A percentile compares a stretch with the other conserved stretches of the same genome.
These are phyloP conservation scores for Dissophora globulifera DNA, from an alignment of 192 early-diverging fungal species.

Conservation along the genomic window DNA sequence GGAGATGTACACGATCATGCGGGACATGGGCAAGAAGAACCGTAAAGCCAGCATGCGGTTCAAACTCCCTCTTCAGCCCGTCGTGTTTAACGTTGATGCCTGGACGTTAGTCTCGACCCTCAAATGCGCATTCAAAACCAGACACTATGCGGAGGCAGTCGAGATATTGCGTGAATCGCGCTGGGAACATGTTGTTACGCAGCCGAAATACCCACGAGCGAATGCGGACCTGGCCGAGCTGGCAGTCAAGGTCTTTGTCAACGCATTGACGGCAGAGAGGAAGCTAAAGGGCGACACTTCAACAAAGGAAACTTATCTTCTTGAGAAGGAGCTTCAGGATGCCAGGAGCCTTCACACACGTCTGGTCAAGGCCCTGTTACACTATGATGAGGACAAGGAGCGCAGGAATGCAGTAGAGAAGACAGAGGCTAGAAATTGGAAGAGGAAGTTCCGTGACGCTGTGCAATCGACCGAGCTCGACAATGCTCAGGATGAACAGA, in stretches of 20 bases:
- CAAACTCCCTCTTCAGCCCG: conserved; percentile 2
- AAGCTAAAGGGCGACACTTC: neutral
- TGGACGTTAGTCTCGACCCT: conserved; percentile 30
- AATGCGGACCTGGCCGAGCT: conserved; percentile 24
- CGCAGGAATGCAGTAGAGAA: conserved; percentile 3
- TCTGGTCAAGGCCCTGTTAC: neutral
- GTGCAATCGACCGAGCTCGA: too few relatives aligned
- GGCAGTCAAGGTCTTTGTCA: conserved; percentile 17
- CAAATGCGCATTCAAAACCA: conserved; percentile 40
- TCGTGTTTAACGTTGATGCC: conserved; percentile 20
- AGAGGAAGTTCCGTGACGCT: too few relatives aligned
- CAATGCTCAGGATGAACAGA: too few relatives aligned
- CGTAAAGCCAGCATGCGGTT: neutral
- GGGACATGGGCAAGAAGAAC: conserved; percentile 10
- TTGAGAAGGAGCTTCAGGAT: neutral
- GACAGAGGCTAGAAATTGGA: neutral
- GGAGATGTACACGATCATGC: conserved; percentile 31
- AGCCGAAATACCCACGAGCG: conserved; percentile 27
- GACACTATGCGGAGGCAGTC: conserved; percentile 21
- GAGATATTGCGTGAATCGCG: conserved; percentile 19
- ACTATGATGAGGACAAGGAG: conserved; percentile 10
- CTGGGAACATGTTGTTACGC: conserved; percentile 24
- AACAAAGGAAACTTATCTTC: neutral
- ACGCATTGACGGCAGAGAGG: neutral
- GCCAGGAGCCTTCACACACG: conserved; percentile 3